A percentile compares a stretch with the other conserved stretches of the same genome.
Evolutionary conservation across 306 rosid species (phyloP).

Genomic region (Cucurbita moschata): DNA sequence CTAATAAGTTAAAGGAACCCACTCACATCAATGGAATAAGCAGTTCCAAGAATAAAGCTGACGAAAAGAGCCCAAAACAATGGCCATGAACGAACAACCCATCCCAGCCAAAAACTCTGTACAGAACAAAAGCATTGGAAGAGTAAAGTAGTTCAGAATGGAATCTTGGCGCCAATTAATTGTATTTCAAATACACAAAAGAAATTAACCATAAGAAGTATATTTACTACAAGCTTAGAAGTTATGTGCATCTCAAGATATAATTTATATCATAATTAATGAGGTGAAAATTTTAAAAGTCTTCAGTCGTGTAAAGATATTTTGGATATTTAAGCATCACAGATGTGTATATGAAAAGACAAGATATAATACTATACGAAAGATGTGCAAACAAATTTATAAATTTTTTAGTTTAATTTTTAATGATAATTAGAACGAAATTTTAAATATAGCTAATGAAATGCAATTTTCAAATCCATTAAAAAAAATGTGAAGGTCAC

Average conservation of each 20-base stretch:
- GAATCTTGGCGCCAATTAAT: background rate
- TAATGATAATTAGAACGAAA: background rate
- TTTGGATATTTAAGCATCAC: background rate
- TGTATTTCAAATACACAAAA: slow-evolving; percentile 1
- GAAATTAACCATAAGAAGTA: background rate
- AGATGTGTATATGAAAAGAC: background rate
- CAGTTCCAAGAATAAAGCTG: slow-evolving; percentile 89
- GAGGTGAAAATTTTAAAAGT: background rate
- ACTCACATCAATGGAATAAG: slow-evolving; percentile 89
- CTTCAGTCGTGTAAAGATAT: background rate
- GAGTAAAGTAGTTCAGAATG: background rate
- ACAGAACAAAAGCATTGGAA: slow-evolving; percentile 6
- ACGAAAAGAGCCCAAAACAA: slow-evolving; percentile 86
- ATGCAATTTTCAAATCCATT: background rate
- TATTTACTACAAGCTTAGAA: background rate
- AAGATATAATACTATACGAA: too few species aligned
- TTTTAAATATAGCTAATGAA: background rate
- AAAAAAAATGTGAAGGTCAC: background rate
- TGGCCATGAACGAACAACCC: slow-evolving; percentile 95
- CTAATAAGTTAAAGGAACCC: slow-evolving; percentile 3
- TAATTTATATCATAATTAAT: background rate
- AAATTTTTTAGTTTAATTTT: too few species aligned
- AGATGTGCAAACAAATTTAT: too few species aligned
- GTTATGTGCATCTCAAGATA: background rate
- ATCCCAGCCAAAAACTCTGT: slow-evolving; percentile 88